Evolutionary conservation across 1,284 basidiomycete species (phyloP).

Genomic region (Chalciporus sp.): DNA sequence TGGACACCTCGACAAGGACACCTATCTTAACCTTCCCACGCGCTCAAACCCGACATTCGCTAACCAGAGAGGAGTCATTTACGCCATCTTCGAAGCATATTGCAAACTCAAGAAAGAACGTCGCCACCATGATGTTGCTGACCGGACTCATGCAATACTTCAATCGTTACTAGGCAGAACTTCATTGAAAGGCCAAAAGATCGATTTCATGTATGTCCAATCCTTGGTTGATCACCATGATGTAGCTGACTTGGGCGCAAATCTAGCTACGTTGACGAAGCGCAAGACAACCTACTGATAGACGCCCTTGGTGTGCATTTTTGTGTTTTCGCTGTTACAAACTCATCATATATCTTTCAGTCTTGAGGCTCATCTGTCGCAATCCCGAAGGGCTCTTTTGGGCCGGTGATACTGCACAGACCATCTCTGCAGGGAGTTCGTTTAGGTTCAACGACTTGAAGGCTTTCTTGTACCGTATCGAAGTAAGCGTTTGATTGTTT

Average conservation of each 20-base stretch:
- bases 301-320: constrained; percentile 56
- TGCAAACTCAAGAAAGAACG: constrained; percentile 45
- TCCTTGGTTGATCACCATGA: neutral
- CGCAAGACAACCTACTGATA: constrained; percentile 70
- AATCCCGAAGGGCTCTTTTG: constrained; percentile 73
- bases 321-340: neutral
- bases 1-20: constrained; percentile 44
- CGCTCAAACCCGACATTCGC: constrained; percentile 60
- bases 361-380: constrained; percentile 58
- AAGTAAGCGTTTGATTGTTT: constrained; percentile 40
- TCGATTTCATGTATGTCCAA: constrained; percentile 59
- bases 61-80: constrained; percentile 49
- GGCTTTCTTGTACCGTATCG: constrained; percentile 60
- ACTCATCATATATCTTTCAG: constrained; percentile 38
- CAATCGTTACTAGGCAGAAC: constrained; percentile 33
- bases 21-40: constrained; percentile 51
- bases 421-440: constrained; percentile 70
- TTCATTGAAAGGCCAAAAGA: constrained; percentile 41
- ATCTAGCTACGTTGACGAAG: constrained; percentile 70
- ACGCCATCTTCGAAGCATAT: constrained; percentile 60
- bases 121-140: constrained; percentile 62
- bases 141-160: constrained; percentile 63
- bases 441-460: constrained; percentile 76
- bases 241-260: constrained; percentile 2
- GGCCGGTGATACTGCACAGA: constrained; percentile 81